Percentiles rank a stretch among this genome's conserved stretches.
These are phyloP conservation scores for Malassezia vespertilionis DNA, from an alignment of 1,284 basidiomycete genomes.

Conservation along the genomic window DNA sequence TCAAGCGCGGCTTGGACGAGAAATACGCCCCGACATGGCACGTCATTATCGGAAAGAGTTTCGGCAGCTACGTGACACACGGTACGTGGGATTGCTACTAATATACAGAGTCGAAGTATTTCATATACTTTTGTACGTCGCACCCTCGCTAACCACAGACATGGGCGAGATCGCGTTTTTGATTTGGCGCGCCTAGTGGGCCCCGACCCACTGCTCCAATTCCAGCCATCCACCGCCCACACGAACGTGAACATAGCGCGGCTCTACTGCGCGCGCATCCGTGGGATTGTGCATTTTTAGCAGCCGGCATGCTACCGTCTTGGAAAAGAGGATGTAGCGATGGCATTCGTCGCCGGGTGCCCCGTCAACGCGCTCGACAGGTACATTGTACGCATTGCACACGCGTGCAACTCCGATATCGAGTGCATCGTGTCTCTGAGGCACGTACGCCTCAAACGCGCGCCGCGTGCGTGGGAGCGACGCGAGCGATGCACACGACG, in stretches of 20 bases:
- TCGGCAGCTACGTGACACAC: conserved; percentile 86
- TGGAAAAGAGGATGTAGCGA: conserved; percentile 59
- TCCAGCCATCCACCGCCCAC: conserved; percentile 64
- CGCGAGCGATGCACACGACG: background rate
- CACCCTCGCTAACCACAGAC: conserved; percentile 21
- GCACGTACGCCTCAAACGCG: conserved; percentile 52
- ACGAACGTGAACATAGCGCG: conserved; percentile 27
- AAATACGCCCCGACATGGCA: conserved; percentile 90
- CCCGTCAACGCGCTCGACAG: conserved; percentile 67
- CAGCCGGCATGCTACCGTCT: conserved; percentile 64
- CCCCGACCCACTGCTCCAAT: conserved; percentile 59
- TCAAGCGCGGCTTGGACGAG: conserved; percentile 94
- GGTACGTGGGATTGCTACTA: conserved; percentile 54
- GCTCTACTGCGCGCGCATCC: conserved; percentile 7
- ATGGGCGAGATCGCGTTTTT: conserved; percentile 44
- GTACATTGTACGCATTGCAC: conserved; percentile 62
- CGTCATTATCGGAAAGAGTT: conserved; percentile 87
- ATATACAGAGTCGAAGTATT: conserved; percentile 38
- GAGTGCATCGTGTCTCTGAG: conserved; percentile 66
- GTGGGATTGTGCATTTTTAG: conserved; percentile 54
- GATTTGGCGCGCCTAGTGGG: conserved; percentile 38
- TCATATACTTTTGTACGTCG: conserved; percentile 47
- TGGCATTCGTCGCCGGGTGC: conserved; percentile 60
- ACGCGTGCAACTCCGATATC: conserved; percentile 66
- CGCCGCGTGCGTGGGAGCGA: too few species aligned